phyloP scores from a whole-genome alignment of 2,329 filamentous ascomycete genomes.

The Ceratocystis lukuohia region DNA sequence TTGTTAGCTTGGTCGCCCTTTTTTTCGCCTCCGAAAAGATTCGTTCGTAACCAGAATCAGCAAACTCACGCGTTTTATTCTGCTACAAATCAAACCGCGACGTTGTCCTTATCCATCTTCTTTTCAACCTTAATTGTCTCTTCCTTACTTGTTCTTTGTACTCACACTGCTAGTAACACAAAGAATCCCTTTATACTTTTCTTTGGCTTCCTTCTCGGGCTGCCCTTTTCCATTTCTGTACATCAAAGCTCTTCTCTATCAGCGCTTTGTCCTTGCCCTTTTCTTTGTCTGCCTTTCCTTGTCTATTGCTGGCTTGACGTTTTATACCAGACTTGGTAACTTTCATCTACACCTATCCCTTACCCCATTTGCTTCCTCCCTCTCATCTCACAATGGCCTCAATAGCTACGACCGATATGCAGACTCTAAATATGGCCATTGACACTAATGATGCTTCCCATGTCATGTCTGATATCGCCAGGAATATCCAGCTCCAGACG shows the following conservation, averaged over 20 bases:
- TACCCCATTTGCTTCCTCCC: neutral
- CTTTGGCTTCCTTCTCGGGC: neutral
- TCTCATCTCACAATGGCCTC: neutral
- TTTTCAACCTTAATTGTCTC: slow-evolving; percentile 3
- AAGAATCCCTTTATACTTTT: neutral
- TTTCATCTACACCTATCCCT: neutral
- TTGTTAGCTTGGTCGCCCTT: neutral
- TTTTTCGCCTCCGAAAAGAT: neutral
- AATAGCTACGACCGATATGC: neutral
- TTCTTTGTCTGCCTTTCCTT: neutral
- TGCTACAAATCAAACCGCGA: too few species aligned
- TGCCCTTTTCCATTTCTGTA: neutral
- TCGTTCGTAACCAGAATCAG: too few species aligned
- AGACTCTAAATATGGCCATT: neutral
- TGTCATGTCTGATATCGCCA: neutral
- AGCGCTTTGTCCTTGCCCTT: neutral
- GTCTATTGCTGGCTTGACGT: neutral
- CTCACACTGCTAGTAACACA: neutral
- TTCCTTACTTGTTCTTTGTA: neutral
- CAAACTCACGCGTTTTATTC: too few species aligned
- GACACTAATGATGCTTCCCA: neutral
- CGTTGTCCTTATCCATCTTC: neutral
- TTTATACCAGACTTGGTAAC: neutral
- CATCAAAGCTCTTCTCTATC: neutral
- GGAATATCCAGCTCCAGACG: neutral